Base-by-base conservation (phyloP, 306 rosid species). In the Vigna trinervia region DNA sequence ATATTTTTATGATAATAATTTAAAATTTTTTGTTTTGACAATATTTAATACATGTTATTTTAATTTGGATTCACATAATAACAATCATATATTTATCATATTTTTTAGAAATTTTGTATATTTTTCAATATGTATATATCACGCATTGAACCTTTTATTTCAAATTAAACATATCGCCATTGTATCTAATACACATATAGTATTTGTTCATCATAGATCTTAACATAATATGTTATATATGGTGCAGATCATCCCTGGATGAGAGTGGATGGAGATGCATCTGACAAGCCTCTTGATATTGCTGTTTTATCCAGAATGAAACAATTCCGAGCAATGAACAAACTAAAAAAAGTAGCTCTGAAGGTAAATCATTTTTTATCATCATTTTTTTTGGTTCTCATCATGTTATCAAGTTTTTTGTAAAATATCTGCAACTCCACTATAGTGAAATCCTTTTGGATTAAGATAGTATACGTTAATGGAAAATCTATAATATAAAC, bases 271-370 rank as follows among this genome's bases (percentile, higher is more conserved):
- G 98, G 98, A 32, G 97, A 78, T 50, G 82, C 93, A 85, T 87
- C 98, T 57, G 97, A 95, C 82, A 90, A 89, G 85, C 98, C 98
- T 74, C 96, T 95, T 86, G 98, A 95, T 83, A 89, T 88, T 87
- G 97, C 97, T 79, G 98, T 95, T 81, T 85, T 95, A 74, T 68
- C 85, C 64, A 88, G 98, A 89, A 92, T 95, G 93, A 95, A 95
- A 73, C 98, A 95, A 83, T 95, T 95, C 87, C 83, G 97, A 69
- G 98, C 98, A 79, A 95, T 90, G 98, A 95, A 95, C 93, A 95
- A 92, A 83, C 96, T 95, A 70, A 95, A 95, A 83, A 92, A 95
- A 88, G 97, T 95, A 48, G 98, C 98, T 51, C 81, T 95, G 36
- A 89, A 95, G 98, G 98, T 95, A 77, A 79, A 69, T 39, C 13